These are phyloP conservation scores for Osmozyma mogii DNA, from an alignment of 805 yeast species.

Conservation along the genomic window DNA sequence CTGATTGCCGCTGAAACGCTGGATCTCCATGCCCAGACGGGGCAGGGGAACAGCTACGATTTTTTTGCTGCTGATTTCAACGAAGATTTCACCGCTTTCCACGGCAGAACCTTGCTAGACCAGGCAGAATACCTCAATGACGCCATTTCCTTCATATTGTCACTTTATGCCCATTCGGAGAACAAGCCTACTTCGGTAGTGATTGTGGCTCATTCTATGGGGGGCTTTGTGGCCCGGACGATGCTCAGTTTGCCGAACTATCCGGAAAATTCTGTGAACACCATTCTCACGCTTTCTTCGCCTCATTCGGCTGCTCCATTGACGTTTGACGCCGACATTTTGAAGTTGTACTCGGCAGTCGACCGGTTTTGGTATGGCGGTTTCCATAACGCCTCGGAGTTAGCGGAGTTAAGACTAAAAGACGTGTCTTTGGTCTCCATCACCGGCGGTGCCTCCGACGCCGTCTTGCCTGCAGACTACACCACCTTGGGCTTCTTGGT, in stretches of 20 bases:
- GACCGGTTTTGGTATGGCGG: conserved; percentile 78
- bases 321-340: conserved; percentile 84
- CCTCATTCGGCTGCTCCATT: conserved; percentile 93
- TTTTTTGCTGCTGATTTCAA: conserved; percentile 90
- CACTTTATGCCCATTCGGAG: conserved; percentile 44
- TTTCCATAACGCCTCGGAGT: conserved; percentile 22
- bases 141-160: conserved; percentile 69
- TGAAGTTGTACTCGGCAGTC: conserved; percentile 62
- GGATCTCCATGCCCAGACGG: conserved; percentile 37
- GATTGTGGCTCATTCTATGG: no score
- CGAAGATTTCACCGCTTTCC: conserved; percentile 94
- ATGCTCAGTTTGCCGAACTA: conserved; percentile 78
- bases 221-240: conserved; percentile 43
- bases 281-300: conserved; percentile 78
- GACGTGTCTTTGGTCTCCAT: conserved; percentile 72
- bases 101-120: conserved; percentile 86
- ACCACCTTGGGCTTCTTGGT: conserved; percentile 65
- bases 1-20: conserved; percentile 86
- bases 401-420: conserved; percentile 40
- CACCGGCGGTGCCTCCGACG: conserved; percentile 81
- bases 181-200: conserved; percentile 63
- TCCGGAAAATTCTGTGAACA: conserved; percentile 61
- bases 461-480: conserved; percentile 83
- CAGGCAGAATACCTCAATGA: conserved; percentile 92
- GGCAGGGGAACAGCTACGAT: conserved; percentile 45